phyloP scores from a whole-genome alignment of 306 rosid species.

The Cucumis sativus region Cucumber_9930_V3 NC_026658.2:23365501-23366000 shows the following conservation, averaged over 20 bases:
- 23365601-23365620: background rate
- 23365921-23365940: conserved; percentile 40
- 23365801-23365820: conserved; percentile 77
- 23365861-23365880: conserved; percentile 51
- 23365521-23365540: conserved; percentile 34
- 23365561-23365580: conserved; percentile 39
- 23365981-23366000: conserved; percentile 28
- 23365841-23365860: conserved; percentile 46
- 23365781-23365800: conserved; percentile 34
- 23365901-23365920: conserved; percentile 33
- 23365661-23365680: background rate
- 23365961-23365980: conserved; percentile 43
- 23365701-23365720: background rate
- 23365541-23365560: conserved; percentile 46
- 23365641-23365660: background rate
- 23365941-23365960: conserved; percentile 38
- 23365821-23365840: conserved; percentile 62
- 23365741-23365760: conserved; percentile 42
- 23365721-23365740: conserved; percentile 20
- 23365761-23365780: conserved; percentile 24
- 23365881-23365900: conserved; percentile 36
- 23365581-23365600: background rate
- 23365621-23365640: background rate
- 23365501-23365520: conserved; percentile 58
- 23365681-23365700: background rate